Evolutionary conservation across 768 basidiomycete species (phyloP).

Genomic region (Galerina sulciceps): DNA sequence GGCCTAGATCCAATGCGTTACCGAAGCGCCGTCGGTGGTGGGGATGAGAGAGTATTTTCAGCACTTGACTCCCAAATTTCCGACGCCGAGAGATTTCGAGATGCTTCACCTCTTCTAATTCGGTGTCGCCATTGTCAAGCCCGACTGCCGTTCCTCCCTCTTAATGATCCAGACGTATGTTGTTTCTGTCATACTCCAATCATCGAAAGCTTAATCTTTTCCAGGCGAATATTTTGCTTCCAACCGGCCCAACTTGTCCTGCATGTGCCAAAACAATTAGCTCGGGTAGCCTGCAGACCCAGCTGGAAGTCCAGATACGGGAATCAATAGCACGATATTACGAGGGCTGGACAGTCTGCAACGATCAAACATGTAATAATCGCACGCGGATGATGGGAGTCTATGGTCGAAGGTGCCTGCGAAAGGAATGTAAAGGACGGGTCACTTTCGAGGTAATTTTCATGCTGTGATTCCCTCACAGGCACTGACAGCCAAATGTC

Average conservation of each 20-base stretch:
- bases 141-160: conserved; percentile 57
- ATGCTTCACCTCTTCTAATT: conserved; percentile 71
- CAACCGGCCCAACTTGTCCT: conserved; percentile 72
- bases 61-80: conserved; percentile 89
- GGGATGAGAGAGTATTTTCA: conserved; percentile 70
- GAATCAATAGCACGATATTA: conserved; percentile 81
- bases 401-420: conserved; percentile 83
- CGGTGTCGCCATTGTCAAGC: conserved; percentile 78
- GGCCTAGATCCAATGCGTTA: conserved; percentile 38
- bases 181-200: not conserved
- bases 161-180: conserved; percentile 63
- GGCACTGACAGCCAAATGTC: too few species aligned
- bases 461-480: not conserved
- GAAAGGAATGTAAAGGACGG: conserved; percentile 66
- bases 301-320: conserved; percentile 88
- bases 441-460: conserved; percentile 75
- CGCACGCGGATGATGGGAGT: conserved; percentile 95
- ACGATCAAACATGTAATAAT: conserved; percentile 82
- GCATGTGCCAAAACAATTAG: conserved; percentile 61
- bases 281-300: conserved; percentile 70
- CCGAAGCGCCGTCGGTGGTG: conserved; percentile 35
- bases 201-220: not conserved
- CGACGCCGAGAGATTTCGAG: conserved; percentile 85
- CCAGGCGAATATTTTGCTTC: conserved; percentile 69
- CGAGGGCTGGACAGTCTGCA: conserved; percentile 86